Conservation (phyloP, 345 rosid species). For the Noccaea caerulescens region DNA sequence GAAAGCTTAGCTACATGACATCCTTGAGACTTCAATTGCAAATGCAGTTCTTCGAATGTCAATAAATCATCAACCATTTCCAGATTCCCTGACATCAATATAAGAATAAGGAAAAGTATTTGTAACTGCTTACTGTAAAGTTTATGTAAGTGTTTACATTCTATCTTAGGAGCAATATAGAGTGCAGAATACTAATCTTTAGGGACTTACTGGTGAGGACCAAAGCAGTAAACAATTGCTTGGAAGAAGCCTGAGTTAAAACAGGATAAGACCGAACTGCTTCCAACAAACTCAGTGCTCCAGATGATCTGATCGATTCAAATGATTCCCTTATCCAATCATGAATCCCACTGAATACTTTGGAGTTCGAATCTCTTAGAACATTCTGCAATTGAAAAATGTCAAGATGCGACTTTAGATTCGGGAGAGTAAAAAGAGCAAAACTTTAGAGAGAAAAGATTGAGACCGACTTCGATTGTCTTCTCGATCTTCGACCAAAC, state of each 20-base stretch:
- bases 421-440: not conserved
- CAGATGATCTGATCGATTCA: slow-evolving; percentile 51
- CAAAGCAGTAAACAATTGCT: slow-evolving; percentile 69
- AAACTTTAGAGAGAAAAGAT: not conserved
- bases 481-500: slow-evolving; percentile 75
- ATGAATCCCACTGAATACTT: slow-evolving; percentile 62
- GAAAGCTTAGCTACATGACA: slow-evolving; percentile 91
- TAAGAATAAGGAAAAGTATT: not conserved
- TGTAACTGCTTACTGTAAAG: slow-evolving; percentile 6
- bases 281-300: slow-evolving; percentile 49
- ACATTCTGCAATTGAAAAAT: slow-evolving; percentile 63
- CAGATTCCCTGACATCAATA: slow-evolving; percentile 68
- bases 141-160: not conserved
- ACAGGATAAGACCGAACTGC: slow-evolving; percentile 66
- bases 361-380: slow-evolving; percentile 56
- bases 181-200: not conserved
- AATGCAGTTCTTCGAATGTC: slow-evolving; percentile 78
- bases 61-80: slow-evolving; percentile 91
- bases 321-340: slow-evolving; percentile 76
- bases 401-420: not conserved
- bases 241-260: slow-evolving; percentile 61
- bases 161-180: not conserved
- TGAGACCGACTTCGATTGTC: slow-evolving; percentile 54
- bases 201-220: slow-evolving; percentile 80
- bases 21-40: slow-evolving; percentile 72